Percentiles rank a stretch among this genome's conserved stretches.
Conservation (phyloP, 805 yeast species). For the Metschnikowia gruessii region DNA sequence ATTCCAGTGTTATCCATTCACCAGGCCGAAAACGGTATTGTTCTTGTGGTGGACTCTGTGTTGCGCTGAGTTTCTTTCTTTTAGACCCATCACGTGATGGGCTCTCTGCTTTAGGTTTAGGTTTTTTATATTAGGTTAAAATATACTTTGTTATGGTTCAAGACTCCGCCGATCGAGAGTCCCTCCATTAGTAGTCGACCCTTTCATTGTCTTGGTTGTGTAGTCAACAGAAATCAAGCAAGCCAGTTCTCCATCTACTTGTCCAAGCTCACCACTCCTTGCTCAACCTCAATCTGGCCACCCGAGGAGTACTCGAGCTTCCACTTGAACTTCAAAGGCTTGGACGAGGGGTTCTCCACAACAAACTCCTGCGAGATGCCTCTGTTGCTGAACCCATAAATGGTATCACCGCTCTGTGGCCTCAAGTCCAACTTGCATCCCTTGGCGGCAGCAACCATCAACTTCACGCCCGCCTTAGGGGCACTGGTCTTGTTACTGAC, state of each 20-base stretch:
- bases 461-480: slow-evolving; percentile 50
- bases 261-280: slow-evolving; percentile 14
- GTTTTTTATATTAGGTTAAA: not conserved
- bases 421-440: slow-evolving; percentile 53
- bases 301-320: slow-evolving; percentile 51
- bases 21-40: slow-evolving; percentile 39
- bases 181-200: too few relatives aligned
- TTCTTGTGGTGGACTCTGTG: slow-evolving; percentile 37
- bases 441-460: slow-evolving; percentile 71
- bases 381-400: slow-evolving; percentile 47
- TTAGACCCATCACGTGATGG: not conserved
- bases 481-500: slow-evolving; percentile 50
- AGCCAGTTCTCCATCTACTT: not conserved
- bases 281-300: slow-evolving; percentile 13
- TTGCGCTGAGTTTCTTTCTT: slow-evolving; percentile 23
- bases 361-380: slow-evolving; percentile 54
- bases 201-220: too few relatives aligned
- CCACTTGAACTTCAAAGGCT: slow-evolving; percentile 69
- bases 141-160: not conserved
- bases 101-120: not conserved
- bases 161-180: too few relatives aligned
- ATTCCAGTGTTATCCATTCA: slow-evolving; percentile 26
- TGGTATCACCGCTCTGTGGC: slow-evolving; percentile 56
- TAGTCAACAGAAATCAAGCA: too few relatives aligned
- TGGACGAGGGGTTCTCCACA: slow-evolving; percentile 33